These are phyloP conservation scores for Scedosporium boydii DNA, from an alignment of 2,329 filamentous ascomycete genomes.

Conservation along the genomic window DNA sequence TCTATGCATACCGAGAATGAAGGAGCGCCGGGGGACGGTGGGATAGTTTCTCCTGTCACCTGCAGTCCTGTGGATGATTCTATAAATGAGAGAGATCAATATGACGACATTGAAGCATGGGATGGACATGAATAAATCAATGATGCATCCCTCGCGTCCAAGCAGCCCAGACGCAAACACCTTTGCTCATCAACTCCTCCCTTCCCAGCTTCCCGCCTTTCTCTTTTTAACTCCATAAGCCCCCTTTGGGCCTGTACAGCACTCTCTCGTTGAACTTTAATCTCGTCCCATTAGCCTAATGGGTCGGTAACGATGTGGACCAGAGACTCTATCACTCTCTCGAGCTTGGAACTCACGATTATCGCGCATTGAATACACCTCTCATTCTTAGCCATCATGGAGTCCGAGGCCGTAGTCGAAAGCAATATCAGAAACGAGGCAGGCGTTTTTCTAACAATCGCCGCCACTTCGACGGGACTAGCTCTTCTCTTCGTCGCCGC, in stretches of 20 bases:
- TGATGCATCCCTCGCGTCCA: not conserved
- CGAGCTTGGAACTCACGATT: not conserved
- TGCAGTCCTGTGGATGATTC: no score
- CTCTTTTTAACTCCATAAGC: not conserved
- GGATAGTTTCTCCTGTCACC: no score
- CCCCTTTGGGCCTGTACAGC: not conserved
- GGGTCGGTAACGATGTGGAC: not conserved
- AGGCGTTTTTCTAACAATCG: not conserved
- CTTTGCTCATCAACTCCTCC: not conserved
- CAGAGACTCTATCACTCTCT: not conserved
- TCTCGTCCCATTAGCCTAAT: not conserved
- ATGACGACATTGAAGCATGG: not conserved
- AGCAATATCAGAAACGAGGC: not conserved
- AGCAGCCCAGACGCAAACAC: not conserved
- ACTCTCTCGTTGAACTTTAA: not conserved
- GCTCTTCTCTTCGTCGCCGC: not conserved
- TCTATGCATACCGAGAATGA: not conserved
- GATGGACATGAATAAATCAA: not conserved
- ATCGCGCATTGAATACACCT: not conserved
- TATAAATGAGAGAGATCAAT: not conserved
- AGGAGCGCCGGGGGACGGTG: not conserved
- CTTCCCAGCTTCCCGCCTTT: not conserved
- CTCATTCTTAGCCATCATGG: not conserved
- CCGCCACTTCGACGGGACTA: constrained; percentile 2
- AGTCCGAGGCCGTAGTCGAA: not conserved